Percentiles rank a stretch among this genome's conserved stretches.
These are phyloP conservation scores for Talaromyces amestolkiae DNA, from an alignment of 2,329 filamentous ascomycete genomes.

Conservation along the genomic window DNA sequence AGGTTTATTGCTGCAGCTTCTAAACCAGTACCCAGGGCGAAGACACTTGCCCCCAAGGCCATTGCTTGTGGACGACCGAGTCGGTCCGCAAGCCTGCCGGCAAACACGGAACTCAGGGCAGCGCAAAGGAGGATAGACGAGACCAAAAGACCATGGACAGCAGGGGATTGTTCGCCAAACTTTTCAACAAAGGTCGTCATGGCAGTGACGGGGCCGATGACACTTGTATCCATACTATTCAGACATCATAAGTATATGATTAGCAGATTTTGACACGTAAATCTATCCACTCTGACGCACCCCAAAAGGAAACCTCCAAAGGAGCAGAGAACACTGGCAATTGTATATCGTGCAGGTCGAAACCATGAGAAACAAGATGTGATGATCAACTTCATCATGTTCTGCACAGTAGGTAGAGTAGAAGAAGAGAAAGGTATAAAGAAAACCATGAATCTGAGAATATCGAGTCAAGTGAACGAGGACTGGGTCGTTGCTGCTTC, in stretches of 20 bases:
- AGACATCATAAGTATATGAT: not conserved
- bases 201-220: constrained; percentile 58
- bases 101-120: constrained; percentile 57
- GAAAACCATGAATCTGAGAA: not conserved
- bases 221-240: constrained; percentile 47
- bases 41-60: not conserved
- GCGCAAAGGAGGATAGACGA: constrained; percentile 60
- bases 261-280: not conserved
- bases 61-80: constrained; percentile 25
- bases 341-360: not conserved
- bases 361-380: not conserved
- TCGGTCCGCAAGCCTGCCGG: constrained; percentile 53
- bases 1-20: not conserved
- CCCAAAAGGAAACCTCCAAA: not conserved
- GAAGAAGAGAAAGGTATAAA: not conserved
- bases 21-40: not conserved
- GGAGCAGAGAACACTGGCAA: not conserved
- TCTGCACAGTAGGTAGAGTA: not conserved
- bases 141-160: constrained; percentile 57
- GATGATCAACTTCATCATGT: not conserved
- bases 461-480: not conserved
- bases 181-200: constrained; percentile 53
- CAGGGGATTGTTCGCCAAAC: constrained; percentile 53
- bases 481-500: not conserved
- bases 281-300: not conserved